Percentiles rank a stretch among this genome's conserved stretches.
Conservation (phyloP, 768 basidiomycete genomes). For the Trametes punicea region DNA sequence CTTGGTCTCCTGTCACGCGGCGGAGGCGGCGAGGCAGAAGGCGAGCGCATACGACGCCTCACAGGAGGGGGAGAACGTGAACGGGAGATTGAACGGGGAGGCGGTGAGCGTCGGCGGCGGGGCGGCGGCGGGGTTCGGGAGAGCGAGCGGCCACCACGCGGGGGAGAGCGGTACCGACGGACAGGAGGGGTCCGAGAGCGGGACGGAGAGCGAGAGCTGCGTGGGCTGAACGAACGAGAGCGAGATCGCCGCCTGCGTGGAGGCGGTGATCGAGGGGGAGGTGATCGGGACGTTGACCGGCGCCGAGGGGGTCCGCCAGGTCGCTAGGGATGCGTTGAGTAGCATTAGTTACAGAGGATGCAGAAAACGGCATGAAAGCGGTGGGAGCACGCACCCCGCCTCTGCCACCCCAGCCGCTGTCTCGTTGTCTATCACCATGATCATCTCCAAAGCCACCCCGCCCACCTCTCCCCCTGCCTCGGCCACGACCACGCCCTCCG, state of each 20-base stretch:
- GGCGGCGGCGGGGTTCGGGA: conserved; percentile 22
- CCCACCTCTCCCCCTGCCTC: conserved; percentile 49
- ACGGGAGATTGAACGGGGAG: conserved; percentile 19
- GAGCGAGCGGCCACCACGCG: conserved; percentile 33
- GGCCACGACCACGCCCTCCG: conserved; percentile 46
- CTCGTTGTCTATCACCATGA: conserved; percentile 32
- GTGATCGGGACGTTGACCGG: conserved; percentile 19
- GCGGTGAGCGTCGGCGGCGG: conserved; percentile 19
- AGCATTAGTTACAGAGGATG: background rate
- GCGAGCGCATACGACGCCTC: conserved; percentile 43
- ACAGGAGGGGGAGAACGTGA: conserved; percentile 41
- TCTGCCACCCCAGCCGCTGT: conserved; percentile 65
- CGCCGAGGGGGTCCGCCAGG: conserved; percentile 18
- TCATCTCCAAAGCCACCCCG: conserved; percentile 10
- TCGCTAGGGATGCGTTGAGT: conserved; percentile 9
- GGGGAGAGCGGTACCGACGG: conserved; percentile 20
- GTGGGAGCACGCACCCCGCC: conserved; percentile 42
- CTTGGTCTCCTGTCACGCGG: conserved; percentile 27
- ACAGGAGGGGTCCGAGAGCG: conserved; percentile 31
- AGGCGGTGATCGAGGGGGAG: conserved; percentile 42
- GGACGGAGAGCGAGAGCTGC: conserved; percentile 38
- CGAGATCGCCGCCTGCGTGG: conserved; percentile 44
- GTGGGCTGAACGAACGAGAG: conserved; percentile 34
- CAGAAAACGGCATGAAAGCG: background rate
- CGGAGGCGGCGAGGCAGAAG: conserved; percentile 49